Base-by-base conservation (phyloP, 129 eudicot genomes). In the Flaveria robusta region DNA sequence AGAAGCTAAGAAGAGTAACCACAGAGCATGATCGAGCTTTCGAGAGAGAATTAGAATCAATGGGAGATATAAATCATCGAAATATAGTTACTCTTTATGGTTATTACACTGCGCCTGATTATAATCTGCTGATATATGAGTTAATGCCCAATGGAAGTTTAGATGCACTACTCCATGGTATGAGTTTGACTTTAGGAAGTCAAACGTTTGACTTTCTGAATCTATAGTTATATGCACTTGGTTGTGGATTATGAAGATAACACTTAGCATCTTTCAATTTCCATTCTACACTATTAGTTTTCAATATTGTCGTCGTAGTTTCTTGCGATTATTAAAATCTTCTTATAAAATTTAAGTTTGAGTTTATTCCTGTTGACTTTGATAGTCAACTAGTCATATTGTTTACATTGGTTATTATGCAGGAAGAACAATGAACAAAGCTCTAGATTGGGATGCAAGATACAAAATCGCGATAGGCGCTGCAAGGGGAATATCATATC, bases 101-200 rank as follows among this genome's bases (percentile, higher is more conserved):
- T 76, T 94, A 94, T 69, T 94, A 91, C 81, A 89, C 84, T 29
- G 87, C 97, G 9, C 84, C 90, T 20, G 83, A 84, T 46, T 94
- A 81, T 63, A 89, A 94, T 79, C 90, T 94, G 66, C 91, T 94
- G 74, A 84, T 94, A 22, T 94, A 94, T 71, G 97, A 94, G 82
- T 86, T 91, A 0, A 94, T 94, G 98, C 87, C 97, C 54, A 91
- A 88, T 86, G 98, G 97, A 77, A 86, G 98, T 82, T 86, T 94
- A 70, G 88, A 91, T 74, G 15, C 82, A 45, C 22, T 85, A 9
- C 91, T 94, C 37, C 91, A 94, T 74, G 98, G 98, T 94, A 88
- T 18, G 86, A 16, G 24, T 59, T 77, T 72, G 71, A 76, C 58
- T 68, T 74, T 54, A 34, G 7, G 2, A 42, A 47, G 66, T 47